Evolutionary conservation across 345 rosid species (phyloP), one percentile per base, ranked within the genome.

Genomic region (Acer negundo): DNA sequence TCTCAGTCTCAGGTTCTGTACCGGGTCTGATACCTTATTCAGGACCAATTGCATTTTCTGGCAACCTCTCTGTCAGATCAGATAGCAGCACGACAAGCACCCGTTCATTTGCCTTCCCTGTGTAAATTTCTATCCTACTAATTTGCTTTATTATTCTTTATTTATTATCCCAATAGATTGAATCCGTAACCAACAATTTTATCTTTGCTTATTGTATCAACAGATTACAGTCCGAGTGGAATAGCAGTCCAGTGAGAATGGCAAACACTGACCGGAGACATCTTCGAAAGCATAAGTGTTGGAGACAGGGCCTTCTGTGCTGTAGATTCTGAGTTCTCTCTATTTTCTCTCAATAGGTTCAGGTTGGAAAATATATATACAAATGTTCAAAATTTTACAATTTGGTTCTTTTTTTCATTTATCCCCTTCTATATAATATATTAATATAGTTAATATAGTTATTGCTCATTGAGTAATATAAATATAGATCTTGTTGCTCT

Each of bases 221-320:
- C 90, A 96, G 99, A 85, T 86, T 96, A 76, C 95, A 96, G 75
- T 75, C 93, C 0, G 99, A 96, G 79, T 96, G 99, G 98, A 91
- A 90, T 63, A 86, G 92, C 83, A 96, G 99, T 82, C 99, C 98
- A 0, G 92, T 90, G 63, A 89, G 97, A 81, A 94, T 96, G 97
- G 89, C 86, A 0, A 91, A 90, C 86, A 93, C 92, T 8, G 93
- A 90, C 28, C 80, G 83, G 81, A 89, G 90, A 72, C 84, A 42
- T 55, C 47, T 70, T 31, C 84, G 83, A 73, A 92, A 90, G 81
- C 92, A 82, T 4, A 82, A 86, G 75, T 78, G 90, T 61, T 93
- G 97, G 98, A 90, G 78, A 85, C 82, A 82, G 59, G 72, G 84
- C 76, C 80, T 94, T 80, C 87, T 91, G 80, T 94, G 99, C 82